Percentiles rank a stretch among this genome's conserved stretches.
phyloP scores from a whole-genome alignment of 208 protist species.

The Naegleria fowleri region DNA sequence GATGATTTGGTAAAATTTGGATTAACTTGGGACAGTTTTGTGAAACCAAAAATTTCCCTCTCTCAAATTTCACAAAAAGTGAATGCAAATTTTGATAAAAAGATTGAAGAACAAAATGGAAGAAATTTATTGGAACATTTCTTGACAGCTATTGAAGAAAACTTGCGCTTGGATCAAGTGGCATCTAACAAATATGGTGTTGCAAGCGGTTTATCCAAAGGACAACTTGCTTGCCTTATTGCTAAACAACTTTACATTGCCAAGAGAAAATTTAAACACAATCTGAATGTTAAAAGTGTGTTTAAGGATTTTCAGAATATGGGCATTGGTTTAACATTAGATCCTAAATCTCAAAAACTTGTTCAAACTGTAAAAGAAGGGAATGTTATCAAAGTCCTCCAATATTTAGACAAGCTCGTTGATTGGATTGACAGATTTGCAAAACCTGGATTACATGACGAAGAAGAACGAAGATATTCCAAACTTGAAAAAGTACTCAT shows the following conservation, averaged over 20 bases:
- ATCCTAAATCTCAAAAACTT: background rate
- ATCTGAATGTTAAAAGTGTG: background rate
- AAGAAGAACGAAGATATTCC: background rate
- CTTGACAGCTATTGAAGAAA: background rate
- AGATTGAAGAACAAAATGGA: background rate
- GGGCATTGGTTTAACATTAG: background rate
- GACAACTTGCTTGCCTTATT: background rate
- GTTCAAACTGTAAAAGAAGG: background rate
- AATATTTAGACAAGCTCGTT: background rate
- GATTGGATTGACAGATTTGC: slow-evolving; percentile 4
- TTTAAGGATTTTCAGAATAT: background rate
- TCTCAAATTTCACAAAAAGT: background rate
- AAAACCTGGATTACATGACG: background rate
- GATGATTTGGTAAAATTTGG: background rate
- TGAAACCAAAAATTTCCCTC: background rate
- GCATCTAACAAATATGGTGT: background rate
- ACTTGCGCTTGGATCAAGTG: background rate
- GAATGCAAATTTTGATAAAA: background rate
- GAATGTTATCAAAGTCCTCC: background rate
- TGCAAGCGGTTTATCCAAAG: background rate
- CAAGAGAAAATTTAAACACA: background rate
- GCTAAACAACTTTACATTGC: background rate
- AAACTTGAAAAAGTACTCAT: background rate
- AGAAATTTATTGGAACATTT: background rate
- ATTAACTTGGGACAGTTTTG: background rate